Evolutionary conservation across 306 rosid genomes (phyloP).

Genomic region (Pyrus bretschneideri): DNA sequence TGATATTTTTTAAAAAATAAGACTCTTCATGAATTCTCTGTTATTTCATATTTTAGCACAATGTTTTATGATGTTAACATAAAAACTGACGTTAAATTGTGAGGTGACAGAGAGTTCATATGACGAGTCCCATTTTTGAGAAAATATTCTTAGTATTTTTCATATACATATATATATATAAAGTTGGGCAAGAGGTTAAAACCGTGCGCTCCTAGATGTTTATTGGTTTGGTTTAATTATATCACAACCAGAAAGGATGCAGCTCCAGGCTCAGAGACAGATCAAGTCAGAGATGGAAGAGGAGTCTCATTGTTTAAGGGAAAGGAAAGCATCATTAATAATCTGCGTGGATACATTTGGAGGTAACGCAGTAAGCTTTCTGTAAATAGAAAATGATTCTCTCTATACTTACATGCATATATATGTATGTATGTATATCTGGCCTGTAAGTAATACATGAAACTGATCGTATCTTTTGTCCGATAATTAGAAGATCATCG

Average conservation of each 20-base stretch:
- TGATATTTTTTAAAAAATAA: too few relatives aligned
- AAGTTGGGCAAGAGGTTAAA: neutral
- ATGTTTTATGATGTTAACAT: too few relatives aligned
- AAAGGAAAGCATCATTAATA: neutral
- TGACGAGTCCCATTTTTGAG: too few relatives aligned
- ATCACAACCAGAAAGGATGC: neutral
- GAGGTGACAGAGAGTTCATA: fast-evolving
- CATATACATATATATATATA: neutral
- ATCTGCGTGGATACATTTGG: neutral
- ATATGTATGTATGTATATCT: too few relatives aligned
- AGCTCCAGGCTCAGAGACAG: neutral
- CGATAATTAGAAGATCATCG: too few relatives aligned
- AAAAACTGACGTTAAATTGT: too few relatives aligned
- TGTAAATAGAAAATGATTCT: neutral
- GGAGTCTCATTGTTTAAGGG: neutral
- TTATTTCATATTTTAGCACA: too few relatives aligned
- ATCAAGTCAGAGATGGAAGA: neutral
- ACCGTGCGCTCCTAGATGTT: neutral
- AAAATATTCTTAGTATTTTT: too few relatives aligned
- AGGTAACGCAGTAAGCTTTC: neutral
- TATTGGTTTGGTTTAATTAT: neutral
- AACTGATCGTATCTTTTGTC: too few relatives aligned
- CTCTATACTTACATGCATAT: neutral
- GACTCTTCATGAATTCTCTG: too few relatives aligned
- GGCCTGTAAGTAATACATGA: too few relatives aligned